Base-by-base conservation (phyloP, 257 asterid species). In the Solanum lycopersicoides region DNA sequence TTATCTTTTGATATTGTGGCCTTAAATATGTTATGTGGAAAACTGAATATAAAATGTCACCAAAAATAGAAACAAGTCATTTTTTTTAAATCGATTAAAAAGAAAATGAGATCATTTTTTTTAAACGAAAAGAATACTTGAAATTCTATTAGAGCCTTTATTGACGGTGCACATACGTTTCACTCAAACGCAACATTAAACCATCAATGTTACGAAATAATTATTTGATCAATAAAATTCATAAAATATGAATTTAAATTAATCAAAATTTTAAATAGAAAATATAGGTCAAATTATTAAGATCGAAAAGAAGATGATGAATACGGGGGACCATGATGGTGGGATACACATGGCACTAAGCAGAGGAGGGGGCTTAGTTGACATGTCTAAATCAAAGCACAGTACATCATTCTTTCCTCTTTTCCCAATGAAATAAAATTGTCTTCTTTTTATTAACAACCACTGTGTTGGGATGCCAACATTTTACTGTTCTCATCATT, bases 311-410 rank as follows among this genome's bases (percentile, higher is more conserved):
- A 4, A 9, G 18, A 34, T 16, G 77, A 71, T 71, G 21, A 41
- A 23, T 41, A 39, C 9, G 13, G 3, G 91, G 94, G 96, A 91
- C 96, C 96, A 91, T 68, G 83, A 28, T 32, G 12, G 12, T 14
- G 45, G 73, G 86, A 86, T 88, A 77, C 77, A 86, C 88, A 88
- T 87, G 88, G 90, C 88, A 47, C n/a, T 9, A n/a, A 39, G 88
- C 59, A 72, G 50, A 71, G 44, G 25, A 32, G 13, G 77, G 12
- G 42, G 7, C 44, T 71, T 71, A 71, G 42, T 71, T 71, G 77
- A 34, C 77, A 32, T 16, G 77, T 71, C 77, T 16, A 71, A 11
- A 71, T 71, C 77, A 32, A 35, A 32, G 12, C 3, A 71, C 42
- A 32, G 45, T 39, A 41, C 44, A 83, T 83, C 72, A 10, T 74